Evolutionary conservation across 2,329 filamentous ascomycete species (phyloP), one percentile per base, ranked within the genome.

Genomic region (Botrytis tulipae): DNA sequence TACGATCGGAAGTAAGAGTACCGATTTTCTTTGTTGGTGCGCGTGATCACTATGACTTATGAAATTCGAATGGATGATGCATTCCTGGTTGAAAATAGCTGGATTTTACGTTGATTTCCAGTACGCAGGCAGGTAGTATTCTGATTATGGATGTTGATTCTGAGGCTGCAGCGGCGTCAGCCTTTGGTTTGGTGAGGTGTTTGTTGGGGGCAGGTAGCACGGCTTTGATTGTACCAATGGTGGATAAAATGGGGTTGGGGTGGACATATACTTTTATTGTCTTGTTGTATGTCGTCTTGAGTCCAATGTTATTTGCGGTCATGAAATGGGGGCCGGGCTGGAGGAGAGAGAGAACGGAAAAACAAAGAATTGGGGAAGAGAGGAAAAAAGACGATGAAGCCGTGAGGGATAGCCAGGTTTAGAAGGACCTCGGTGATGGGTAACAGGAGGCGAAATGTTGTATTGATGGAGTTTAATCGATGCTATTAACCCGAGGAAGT

Each of bases 61-160:
- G n/a, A n/a, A n/a, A n/a, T n/a, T n/a, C n/a, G n/a, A n/a, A n/a
- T n/a, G n/a, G n/a, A n/a, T n/a, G n/a, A n/a, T n/a, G n/a, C n/a
- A n/a, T n/a, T n/a, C n/a, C n/a, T n/a, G n/a, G n/a, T n/a, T n/a
- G n/a, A n/a, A n/a, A n/a, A n/a, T n/a, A n/a, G n/a, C n/a, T n/a
- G n/a, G n/a, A n/a, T n/a, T n/a, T n/a, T n/a, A n/a, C 84, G 10
- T 83, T 88, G 72, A 87, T 87, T 7, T 87, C 87, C 0, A 86
- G 86, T 54, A 89, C 86, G 78, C 89, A 78, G 73, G 82, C 85
- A 4, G 81, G 84, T 51, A 88, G 83, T 70, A 84, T 86, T 0
- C 79, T 91, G 63, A 82, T 90, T 3, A 83, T 89, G 6, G 89
- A 91, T 75, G 82, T 90, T 12, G 85, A 88, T 73, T 87, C 87